Evolutionary conservation across 805 yeast species (phyloP), one percentile per base, ranked within the genome.

Genomic region (Candida morakotiae): DNA sequence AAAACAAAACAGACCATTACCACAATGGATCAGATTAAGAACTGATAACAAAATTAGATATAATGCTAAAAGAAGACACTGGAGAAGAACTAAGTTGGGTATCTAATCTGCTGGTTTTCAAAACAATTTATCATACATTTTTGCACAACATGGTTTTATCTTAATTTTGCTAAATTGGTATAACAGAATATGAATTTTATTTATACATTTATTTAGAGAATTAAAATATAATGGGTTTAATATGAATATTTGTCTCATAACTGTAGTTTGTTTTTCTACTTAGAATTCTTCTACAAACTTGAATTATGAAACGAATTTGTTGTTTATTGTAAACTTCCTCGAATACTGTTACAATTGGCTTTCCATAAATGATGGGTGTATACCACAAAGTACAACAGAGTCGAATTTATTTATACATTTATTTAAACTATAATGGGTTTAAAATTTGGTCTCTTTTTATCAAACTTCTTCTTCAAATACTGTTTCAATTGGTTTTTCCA

Each of bases 31-130:
- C 85, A 87, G 98, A 79, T 81, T 89, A 75, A 91, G 88, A 85
- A 87, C 98, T 71, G 82, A 77, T 75, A 91, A 87, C 95, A 89
- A 81, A 64, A 84, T 93, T 80, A 87, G 95, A 82, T 87, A 87
- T 86, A 91, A 91, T 79, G 94, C 96, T 70, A 93, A 93, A 88
- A 88, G 98, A 87, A 85, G 98, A 83, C 95, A 93, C 93, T 91
- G 98, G 98, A 91, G 96, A 86, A 87, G 98, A 85, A 91, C 97
- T 67, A 91, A 91, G 95, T 81, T 91, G 77, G 79, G 81, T 82
- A 73, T 91, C 81, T 91, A 89, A 86, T 60, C 44, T 14, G 24
- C 7, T 28, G 24, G 24, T 33, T 9, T 26, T 25, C 31, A 34
- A 16, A 26, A 22, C 15, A n/a, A 13, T 32, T n/a, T 19, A 6